Base-by-base conservation (phyloP, 305 asterid species). In the Fraxinus floribunda region DNA sequence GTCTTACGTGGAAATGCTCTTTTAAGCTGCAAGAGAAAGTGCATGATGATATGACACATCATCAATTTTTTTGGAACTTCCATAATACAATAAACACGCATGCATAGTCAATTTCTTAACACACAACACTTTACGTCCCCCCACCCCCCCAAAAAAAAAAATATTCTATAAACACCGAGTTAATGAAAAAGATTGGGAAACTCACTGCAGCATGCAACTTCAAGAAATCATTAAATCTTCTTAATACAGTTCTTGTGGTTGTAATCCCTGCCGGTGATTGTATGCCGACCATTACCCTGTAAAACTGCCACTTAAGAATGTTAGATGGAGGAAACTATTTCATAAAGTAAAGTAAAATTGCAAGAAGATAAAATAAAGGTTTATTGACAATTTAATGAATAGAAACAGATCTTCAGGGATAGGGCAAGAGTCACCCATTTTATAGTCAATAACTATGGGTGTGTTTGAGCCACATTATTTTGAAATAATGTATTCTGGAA, bases 261-360 rank as follows among this genome's bases (percentile, higher is more conserved):
- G 99, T 95, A 90, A 89, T 83, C 80, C 98, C 98, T 86, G 90
- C 94, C 18, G 98, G 97, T 85, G 99, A 97, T 86, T 97, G 99
- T 83, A 93, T n/a, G 80, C 98, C 98, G 29, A 97, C 93, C 86
- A 91, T 89, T 84, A 97, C 96, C 98, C 98, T 95, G 93, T 95
- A 97, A 89, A 92, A 97, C 99, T 95, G 98, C 89, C 92, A 85
- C 85, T 79, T 81, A 80, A 83, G 84, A 88, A 85, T 82, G 91
- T 91, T 83, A 91, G 86, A 80, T 77, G 76, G 46, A 32, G 75
- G 75, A 34, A 71, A 34, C 66, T 55, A 18, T 20, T 55, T 55
- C 22, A 30, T 71, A 5, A 30, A 71, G 60, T 62, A 60, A 7
- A 75, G 55, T 76, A 36, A 82, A 79, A 34, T 6, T 34, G 7